Percentiles rank a stretch among this genome's conserved stretches.
Evolutionary conservation across 225 moss, liverwort and hornwort species (phyloP).

Genomic region (Sphagnum tenellum): DNA sequence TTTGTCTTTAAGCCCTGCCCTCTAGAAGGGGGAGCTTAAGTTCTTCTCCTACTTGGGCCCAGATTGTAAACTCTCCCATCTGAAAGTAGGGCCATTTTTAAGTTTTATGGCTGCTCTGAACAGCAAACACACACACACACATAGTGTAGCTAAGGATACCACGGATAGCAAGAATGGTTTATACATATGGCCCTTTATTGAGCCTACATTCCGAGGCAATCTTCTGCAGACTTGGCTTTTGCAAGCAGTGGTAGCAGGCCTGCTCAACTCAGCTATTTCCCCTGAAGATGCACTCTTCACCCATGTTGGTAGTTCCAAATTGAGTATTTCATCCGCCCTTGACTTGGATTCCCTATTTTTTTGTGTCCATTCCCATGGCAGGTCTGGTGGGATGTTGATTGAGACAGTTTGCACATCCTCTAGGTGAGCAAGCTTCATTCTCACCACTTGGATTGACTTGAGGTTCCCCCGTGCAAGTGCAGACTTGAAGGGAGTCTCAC

Average conservation of each 20-base stretch:
- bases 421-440: slow-evolving; percentile 49
- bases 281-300: slow-evolving; percentile 3
- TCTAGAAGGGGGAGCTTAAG: too few species aligned
- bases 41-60: too few species aligned
- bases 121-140: slow-evolving; percentile 74
- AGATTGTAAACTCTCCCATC: slow-evolving; percentile 20
- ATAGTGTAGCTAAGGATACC: slow-evolving; percentile 71
- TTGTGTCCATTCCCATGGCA: too few species aligned
- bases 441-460: slow-evolving; percentile 55
- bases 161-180: slow-evolving; percentile 82
- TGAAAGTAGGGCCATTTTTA: slow-evolving; percentile 22
- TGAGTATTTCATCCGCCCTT: too few species aligned
- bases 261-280: background rate
- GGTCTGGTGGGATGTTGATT: slow-evolving; percentile 4
- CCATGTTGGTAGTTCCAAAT: slow-evolving; percentile 32
- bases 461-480: slow-evolving; percentile 33
- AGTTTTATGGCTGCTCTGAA: slow-evolving; percentile 32
- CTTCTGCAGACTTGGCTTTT: too few species aligned
- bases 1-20: too few species aligned
- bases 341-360: too few species aligned
- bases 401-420: slow-evolving; percentile 24
- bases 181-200: too few species aligned
- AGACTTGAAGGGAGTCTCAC: slow-evolving; percentile 59
- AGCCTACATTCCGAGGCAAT: too few species aligned
- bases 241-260: background rate